Evolutionary conservation across 441 rosid genomes (phyloP).

Genomic region (Populus hybrid): DNA sequence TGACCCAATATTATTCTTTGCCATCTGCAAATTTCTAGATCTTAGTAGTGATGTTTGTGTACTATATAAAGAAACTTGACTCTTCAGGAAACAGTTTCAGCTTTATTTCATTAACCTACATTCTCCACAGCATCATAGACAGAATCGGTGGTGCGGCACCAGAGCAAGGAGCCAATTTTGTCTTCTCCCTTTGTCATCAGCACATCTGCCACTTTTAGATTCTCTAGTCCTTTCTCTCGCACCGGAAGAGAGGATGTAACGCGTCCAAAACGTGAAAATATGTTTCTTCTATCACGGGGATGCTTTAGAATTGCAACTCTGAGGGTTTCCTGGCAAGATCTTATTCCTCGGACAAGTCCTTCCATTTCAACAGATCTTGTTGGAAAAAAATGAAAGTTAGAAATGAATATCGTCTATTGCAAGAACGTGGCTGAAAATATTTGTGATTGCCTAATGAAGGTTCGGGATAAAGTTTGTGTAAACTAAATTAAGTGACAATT

Average conservation of each 20-base stretch:
- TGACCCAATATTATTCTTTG: constrained; percentile 86
- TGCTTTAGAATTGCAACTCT: constrained; percentile 28
- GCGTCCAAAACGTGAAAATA: constrained; percentile 32
- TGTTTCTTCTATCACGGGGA: constrained; percentile 13
- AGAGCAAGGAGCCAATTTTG: constrained; percentile 57
- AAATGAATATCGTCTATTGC: background rate
- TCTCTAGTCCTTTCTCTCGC: constrained; percentile 68
- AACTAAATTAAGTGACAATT: background rate
- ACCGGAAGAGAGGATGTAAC: constrained; percentile 26
- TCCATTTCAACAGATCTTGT: constrained; percentile 28
- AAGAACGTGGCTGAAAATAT: background rate
- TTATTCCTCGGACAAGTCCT: constrained; percentile 32
- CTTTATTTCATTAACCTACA: constrained; percentile 35
- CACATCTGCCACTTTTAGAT: constrained; percentile 64
- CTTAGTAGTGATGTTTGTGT: background rate
- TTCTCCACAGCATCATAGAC: constrained; percentile 68
- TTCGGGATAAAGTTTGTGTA: background rate
- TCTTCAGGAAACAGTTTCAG: too few relatives aligned
- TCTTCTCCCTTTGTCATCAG: constrained; percentile 56
- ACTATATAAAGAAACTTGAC: background rate
- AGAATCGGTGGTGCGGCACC: constrained; percentile 56
- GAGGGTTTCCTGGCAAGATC: constrained; percentile 37
- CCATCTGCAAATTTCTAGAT: constrained; percentile 57
- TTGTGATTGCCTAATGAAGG: background rate
- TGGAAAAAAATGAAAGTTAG: background rate